Percentiles rank a stretch among this genome's conserved stretches.
Conservation (phyloP, 768 basidiomycete species). For the Suillus discolor region DNA sequence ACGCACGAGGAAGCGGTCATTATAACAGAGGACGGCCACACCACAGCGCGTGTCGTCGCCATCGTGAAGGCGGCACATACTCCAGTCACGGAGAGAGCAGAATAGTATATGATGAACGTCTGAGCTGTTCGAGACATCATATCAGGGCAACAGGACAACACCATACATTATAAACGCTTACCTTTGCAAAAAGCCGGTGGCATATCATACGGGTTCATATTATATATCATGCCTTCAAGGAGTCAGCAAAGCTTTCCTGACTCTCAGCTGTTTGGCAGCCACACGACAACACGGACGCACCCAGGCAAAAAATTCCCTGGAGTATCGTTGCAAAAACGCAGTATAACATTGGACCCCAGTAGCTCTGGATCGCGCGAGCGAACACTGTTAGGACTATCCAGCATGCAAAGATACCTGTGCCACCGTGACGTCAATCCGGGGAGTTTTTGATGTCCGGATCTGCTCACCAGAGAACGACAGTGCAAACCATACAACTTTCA, state of each 20-base stretch:
- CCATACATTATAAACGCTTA: slow-evolving; percentile 33
- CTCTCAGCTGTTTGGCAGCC: background rate
- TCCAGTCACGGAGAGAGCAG: slow-evolving; percentile 47
- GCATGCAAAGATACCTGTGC: slow-evolving; percentile 51
- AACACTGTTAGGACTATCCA: slow-evolving; percentile 52
- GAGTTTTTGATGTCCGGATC: background rate
- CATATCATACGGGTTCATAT: slow-evolving; percentile 64
- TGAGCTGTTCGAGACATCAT: slow-evolving; percentile 37
- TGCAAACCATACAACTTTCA: slow-evolving; percentile 61
- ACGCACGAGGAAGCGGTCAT: slow-evolving; percentile 25
- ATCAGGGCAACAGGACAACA: slow-evolving; percentile 14
- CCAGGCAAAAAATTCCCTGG: slow-evolving; percentile 61
- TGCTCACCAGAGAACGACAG: slow-evolving; percentile 54
- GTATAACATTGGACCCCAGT: slow-evolving; percentile 54
- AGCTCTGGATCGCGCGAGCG: slow-evolving; percentile 42
- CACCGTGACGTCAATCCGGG: background rate
- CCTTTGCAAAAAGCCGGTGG: slow-evolving; percentile 59
- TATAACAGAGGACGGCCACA: slow-evolving; percentile 35
- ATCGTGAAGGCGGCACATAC: slow-evolving; percentile 46
- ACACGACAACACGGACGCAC: slow-evolving; percentile 34
- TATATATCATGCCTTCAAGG: slow-evolving; percentile 58
- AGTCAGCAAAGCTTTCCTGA: background rate
- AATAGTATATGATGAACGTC: slow-evolving; percentile 44
- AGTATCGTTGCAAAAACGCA: slow-evolving; percentile 51
- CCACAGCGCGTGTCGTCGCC: slow-evolving; percentile 50